Base-by-base conservation (phyloP, 139 green algal genomes). In the Chlamydomonas applanata region DNA sequence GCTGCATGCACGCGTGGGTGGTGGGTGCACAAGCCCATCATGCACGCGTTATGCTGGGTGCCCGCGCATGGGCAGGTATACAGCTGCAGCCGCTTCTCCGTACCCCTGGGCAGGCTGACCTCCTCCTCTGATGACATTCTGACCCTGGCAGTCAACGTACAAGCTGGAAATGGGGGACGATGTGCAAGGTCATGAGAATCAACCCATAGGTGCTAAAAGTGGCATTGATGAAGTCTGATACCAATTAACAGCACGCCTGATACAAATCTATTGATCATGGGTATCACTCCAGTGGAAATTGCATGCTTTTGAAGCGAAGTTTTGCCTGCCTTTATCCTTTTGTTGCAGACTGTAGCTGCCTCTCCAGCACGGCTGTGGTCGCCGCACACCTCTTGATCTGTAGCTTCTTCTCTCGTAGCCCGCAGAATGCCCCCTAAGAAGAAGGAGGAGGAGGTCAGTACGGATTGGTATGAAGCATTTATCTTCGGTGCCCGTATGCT, bases 351-450 rank as follows among this genome's bases (percentile, higher is more conserved):
- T 62, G 54, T 14, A 17, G 54, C 13, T 29, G 54, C 54, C 9
- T 7, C 24, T 27, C 9, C 13, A 62, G 54, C 19, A n/a, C n/a
- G n/a, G n/a, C n/a, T n/a, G n/a, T n/a, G n/a, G 22, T 62, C 13
- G 54, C 13, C 24, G 13, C 54, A 17, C 24, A 62, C 54, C 19
- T 4, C 4, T 62, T 29, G 13, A 14, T 33, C 13, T 14, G n/a
- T 4, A 62, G 9, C 54, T 62, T 7, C 54, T 27, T 27, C 24
- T 4, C 7, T 62, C 54, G n/a, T 62, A 62, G 54, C 54, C 3
- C 25, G 7, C 62, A 46, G 44, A 25, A 97, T 97, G 90, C 69
- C 91, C 1, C 90, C 92, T 1, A 96, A 94, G 74, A 97, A 97
- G 77, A 92, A 92, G 74, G 91, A 97, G 36, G 87, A 87, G 44